Base-by-base conservation (phyloP, 2,329 filamentous ascomycete genomes). In the Cladosporium sp. region DNA sequence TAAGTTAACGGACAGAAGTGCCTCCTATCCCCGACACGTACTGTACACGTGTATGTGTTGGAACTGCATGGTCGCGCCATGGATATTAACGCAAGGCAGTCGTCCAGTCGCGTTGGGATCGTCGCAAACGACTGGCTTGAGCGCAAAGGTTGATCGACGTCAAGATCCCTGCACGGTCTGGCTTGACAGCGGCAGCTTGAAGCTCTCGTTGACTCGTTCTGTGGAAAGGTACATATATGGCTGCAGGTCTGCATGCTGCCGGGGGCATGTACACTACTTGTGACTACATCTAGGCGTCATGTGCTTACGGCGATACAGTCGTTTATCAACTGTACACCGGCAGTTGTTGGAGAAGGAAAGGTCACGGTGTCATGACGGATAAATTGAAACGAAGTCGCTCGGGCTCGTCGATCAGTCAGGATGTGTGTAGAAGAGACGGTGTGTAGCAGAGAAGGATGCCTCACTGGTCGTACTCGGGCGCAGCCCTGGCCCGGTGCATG, bases 71-170 rank as follows among this genome's bases (percentile, higher is more conserved):
- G 18, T 54, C 26, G 52, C 52, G 52, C 52, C 52, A 34, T 55
- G 30, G 18, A 21, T 32, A 55, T 21, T 11, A 21, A 47, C 41
- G 41, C 41, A 47, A 47, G 41, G 41, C 41, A 21, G n/a, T 24
- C 34, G 52, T 21, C 26, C 15, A 30, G 55, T 38, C 55, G 32
- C 21, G 55, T 61, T 32, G 41, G 59, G 28, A 34, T 61, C 30
- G 41, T 30, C 59, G 59, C 41, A 61, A 47, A 69, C 68, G 38
- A 63, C 52, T 59, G 59, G 26, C 44, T 38, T 30, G 28, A 51
- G 15, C 34, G 30, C 44, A 72, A 68, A 75, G 36, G 69, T 75
- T 51, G 74, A 75, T 52, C 68, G 74, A 34, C 34, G 74, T 73
- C 14, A 74, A 75, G 59, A 75, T 76, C 65, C 58, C 26, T 60